phyloP scores from a whole-genome alignment of 352 stramenopile genomes.

The Pythium pectinolyticum region DNA sequence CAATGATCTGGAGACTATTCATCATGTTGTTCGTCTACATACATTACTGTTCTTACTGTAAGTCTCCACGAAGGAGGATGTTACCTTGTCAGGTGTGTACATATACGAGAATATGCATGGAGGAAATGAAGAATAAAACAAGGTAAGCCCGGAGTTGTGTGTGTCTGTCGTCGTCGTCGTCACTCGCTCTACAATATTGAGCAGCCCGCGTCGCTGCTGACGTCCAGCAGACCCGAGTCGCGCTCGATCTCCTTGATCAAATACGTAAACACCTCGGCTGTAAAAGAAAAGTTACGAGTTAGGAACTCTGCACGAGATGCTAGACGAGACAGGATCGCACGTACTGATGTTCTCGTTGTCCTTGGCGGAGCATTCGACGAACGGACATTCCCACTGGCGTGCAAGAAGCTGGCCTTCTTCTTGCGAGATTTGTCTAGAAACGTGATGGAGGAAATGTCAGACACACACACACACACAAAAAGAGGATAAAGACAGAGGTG shows the following conservation, averaged over 20 bases:
- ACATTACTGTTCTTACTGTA: slow-evolving; percentile 2
- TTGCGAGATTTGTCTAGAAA: slow-evolving; percentile 65
- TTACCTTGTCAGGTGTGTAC: too few species aligned
- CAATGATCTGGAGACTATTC: neutral
- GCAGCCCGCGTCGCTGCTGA: slow-evolving; percentile 72
- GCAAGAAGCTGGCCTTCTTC: slow-evolving; percentile 89
- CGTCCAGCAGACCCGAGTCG: slow-evolving; percentile 84
- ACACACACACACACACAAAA: neutral
- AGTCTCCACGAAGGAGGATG: slow-evolving; percentile 1
- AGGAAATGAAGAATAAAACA: neutral
- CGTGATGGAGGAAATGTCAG: neutral
- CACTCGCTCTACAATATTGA: slow-evolving; percentile 64
- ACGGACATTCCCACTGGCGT: slow-evolving; percentile 90
- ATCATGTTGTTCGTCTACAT: slow-evolving; percentile 10
- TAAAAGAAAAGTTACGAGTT: neutral
- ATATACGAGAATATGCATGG: slow-evolving; percentile 1
- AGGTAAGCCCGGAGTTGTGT: too few species aligned
- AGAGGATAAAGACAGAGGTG: neutral
- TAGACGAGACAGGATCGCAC: slow-evolving; percentile 18
- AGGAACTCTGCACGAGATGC: neutral
- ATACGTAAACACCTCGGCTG: slow-evolving; percentile 89
- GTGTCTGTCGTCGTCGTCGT: neutral
- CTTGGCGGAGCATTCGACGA: slow-evolving; percentile 94
- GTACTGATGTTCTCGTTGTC: slow-evolving; percentile 90
- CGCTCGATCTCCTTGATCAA: slow-evolving; percentile 90